A percentile compares a stretch with the other conserved stretches of the same genome.
phyloP scores from a whole-genome alignment of 495 filamentous ascomycete species.

The Hypoxylon trugodes region DNA sequence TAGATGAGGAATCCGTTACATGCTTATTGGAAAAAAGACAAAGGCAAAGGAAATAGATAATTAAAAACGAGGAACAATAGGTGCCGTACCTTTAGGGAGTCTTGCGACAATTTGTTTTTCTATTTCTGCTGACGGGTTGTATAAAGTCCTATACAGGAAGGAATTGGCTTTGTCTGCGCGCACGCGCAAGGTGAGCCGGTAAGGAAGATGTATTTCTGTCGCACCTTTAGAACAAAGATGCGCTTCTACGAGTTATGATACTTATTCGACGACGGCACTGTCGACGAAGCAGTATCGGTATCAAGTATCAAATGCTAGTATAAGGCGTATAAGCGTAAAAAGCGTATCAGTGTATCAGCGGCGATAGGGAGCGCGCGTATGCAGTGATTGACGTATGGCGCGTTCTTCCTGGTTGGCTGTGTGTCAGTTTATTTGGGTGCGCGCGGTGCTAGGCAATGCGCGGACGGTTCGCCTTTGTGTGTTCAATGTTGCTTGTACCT shows the following conservation, averaged over 20 bases:
- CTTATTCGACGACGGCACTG: conserved; percentile 7
- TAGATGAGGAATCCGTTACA: conserved; percentile 2
- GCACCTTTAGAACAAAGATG: too few relatives aligned
- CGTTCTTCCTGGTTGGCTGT: conserved; percentile 23
- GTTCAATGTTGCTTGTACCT: conserved; percentile 26
- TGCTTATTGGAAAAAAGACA: conserved; percentile 23
- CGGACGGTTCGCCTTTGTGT: too few relatives aligned
- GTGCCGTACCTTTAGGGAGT: conserved; percentile 25
- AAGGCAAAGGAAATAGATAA: background rate
- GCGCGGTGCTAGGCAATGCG: too few relatives aligned
- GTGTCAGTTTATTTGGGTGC: conserved; percentile 11
- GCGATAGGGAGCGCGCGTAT: conserved; percentile 14
- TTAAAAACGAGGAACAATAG: conserved; percentile 11
- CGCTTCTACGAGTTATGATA: conserved; percentile 1
- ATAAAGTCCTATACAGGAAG: conserved; percentile 9
- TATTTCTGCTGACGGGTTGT: background rate
- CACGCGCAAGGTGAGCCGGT: background rate
- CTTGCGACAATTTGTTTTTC: conserved; percentile 11
- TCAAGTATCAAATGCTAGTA: background rate
- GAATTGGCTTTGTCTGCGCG: conserved; percentile 8
- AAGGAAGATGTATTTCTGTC: conserved; percentile 5
- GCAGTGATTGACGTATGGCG: conserved; percentile 22
- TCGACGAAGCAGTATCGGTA: conserved; percentile 16
- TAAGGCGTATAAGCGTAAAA: too few relatives aligned
- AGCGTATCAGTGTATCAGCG: conserved; percentile 15